Percentiles rank a stretch among this genome's conserved stretches.
These are phyloP conservation scores for Cordyceps pruinosa DNA, from an alignment of 2,329 filamentous ascomycete species.

Conservation along the genomic window DNA sequence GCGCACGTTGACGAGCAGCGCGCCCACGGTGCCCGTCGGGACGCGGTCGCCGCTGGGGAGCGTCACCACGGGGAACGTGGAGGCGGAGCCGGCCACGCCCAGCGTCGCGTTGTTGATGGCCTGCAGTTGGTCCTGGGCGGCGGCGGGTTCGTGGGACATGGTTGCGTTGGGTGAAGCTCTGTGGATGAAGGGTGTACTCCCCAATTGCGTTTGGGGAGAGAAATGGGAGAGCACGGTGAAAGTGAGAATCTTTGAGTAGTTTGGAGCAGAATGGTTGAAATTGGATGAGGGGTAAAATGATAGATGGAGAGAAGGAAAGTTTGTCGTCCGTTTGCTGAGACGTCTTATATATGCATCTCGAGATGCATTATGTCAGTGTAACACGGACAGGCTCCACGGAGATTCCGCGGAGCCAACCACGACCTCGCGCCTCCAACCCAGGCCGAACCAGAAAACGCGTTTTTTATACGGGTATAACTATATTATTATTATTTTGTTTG, in stretches of 20 bases:
- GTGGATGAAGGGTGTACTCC: too few species aligned
- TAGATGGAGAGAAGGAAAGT: background rate
- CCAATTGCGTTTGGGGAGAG: too few species aligned
- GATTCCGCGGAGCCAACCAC: background rate
- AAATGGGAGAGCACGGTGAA: too few species aligned
- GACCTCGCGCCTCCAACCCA: background rate
- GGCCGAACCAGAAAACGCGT: too few species aligned
- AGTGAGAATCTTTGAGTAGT: too few species aligned
- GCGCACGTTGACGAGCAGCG: constrained; percentile 13
- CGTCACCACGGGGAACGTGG: constrained; percentile 14
- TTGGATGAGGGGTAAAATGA: background rate
- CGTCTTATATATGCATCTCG: background rate
- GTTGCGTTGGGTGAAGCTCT: background rate
- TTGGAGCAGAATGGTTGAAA: background rate
- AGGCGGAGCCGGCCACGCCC: constrained; percentile 4
- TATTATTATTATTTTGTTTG: too few species aligned
- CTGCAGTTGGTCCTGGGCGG: background rate
- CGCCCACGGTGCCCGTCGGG: constrained; percentile 15
- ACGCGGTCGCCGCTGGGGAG: constrained; percentile 14
- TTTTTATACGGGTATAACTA: too few species aligned
- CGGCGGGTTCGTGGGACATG: background rate
- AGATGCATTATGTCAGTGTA: background rate
- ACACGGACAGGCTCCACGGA: background rate
- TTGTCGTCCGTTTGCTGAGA: background rate
- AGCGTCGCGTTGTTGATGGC: constrained; percentile 15